Evolutionary conservation across 768 basidiomycete genomes (phyloP).

Genomic region (Leucocoprinus birnbaumii): DNA sequence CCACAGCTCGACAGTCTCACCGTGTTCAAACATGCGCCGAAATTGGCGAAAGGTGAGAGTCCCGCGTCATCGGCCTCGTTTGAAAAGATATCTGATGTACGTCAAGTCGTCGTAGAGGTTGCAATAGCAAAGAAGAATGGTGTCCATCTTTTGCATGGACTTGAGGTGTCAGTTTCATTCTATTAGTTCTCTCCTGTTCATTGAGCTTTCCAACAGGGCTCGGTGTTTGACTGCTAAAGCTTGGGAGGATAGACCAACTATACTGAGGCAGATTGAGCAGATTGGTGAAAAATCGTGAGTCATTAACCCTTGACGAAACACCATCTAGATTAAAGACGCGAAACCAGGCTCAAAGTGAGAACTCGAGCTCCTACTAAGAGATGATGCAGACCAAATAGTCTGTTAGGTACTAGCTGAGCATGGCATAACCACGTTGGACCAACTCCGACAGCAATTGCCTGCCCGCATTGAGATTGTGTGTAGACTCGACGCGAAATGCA

Average conservation of each 20-base stretch:
- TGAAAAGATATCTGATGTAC: background rate
- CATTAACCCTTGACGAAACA: background rate
- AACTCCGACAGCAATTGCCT: conserved; percentile 54
- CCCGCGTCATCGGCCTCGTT: background rate
- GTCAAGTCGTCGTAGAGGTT: conserved; percentile 75
- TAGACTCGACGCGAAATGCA: background rate
- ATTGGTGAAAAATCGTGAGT: conserved; percentile 91
- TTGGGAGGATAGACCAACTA: conserved; percentile 87
- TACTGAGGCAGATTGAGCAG: conserved; percentile 84
- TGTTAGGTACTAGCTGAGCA: conserved; percentile 69
- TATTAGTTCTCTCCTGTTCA: background rate
- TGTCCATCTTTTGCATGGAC: conserved; percentile 61
- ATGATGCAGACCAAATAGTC: background rate
- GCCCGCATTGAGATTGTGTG: conserved; percentile 61
- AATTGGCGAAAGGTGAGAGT: conserved; percentile 72
- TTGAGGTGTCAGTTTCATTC: conserved; percentile 65
- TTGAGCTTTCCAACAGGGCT: conserved; percentile 36
- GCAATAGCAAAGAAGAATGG: conserved; percentile 66
- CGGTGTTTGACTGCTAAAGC: conserved; percentile 81
- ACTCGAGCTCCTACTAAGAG: background rate
- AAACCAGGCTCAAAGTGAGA: conserved; percentile 30
- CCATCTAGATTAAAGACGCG: background rate
- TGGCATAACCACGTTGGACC: conserved; percentile 62
- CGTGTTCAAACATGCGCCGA: conserved; percentile 71
- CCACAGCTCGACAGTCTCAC: conserved; percentile 65